Conservation (phyloP, 2,329 filamentous ascomycete species). For the Cyphellophora attinorum region DNA sequence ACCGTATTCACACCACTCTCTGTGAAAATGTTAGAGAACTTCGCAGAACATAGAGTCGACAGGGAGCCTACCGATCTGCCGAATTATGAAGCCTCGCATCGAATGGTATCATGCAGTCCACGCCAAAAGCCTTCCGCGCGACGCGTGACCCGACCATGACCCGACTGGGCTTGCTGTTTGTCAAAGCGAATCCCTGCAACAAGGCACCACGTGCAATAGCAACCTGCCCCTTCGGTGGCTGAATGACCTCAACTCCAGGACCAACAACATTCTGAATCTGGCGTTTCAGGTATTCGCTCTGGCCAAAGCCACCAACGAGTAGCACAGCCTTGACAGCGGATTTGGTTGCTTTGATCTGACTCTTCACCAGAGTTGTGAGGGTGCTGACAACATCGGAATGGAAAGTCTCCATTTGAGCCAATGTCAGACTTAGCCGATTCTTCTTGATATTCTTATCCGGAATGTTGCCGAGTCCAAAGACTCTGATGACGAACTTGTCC, state of each 20-base stretch:
- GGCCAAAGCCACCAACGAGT: constrained; percentile 23
- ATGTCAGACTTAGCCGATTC: constrained; percentile 15
- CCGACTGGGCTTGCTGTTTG: too few relatives aligned
- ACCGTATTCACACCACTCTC: too few relatives aligned
- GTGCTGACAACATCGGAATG: constrained; percentile 18
- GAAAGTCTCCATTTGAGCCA: constrained; percentile 13
- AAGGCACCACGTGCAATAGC: constrained; percentile 20
- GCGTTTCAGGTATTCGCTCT: constrained; percentile 19
- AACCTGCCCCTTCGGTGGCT: constrained; percentile 21
- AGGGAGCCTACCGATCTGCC: too few relatives aligned
- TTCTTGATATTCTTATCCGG: constrained; percentile 13
- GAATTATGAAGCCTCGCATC: too few relatives aligned
- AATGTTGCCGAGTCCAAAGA: constrained; percentile 18
- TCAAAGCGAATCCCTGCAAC: too few relatives aligned
- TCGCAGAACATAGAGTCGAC: too few relatives aligned
- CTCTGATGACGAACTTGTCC: constrained; percentile 17
- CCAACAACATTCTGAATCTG: constrained; percentile 11
- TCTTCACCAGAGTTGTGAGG: constrained; percentile 15
- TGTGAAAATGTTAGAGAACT: too few relatives aligned
- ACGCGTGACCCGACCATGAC: too few relatives aligned
- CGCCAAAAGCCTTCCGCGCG: too few relatives aligned
- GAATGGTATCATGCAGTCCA: too few relatives aligned
- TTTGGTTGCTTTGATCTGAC: constrained; percentile 43
- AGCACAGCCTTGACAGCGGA: constrained; percentile 42
- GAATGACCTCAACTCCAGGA: constrained; percentile 14